These are phyloP conservation scores for Calycina marina DNA, from an alignment of 2,329 filamentous ascomycete genomes.

Conservation along the genomic window DNA sequence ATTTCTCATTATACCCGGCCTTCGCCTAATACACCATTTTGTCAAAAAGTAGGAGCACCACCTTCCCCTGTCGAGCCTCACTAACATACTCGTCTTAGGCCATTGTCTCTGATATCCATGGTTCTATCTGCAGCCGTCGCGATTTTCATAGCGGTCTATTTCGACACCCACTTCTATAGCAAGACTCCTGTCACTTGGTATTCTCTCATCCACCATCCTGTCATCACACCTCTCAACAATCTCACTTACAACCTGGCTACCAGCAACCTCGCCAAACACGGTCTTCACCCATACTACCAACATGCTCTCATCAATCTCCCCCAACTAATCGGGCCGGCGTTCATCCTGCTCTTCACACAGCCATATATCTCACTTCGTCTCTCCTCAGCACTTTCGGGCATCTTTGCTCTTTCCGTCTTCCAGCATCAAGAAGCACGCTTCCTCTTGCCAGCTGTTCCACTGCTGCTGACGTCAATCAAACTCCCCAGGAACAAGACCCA, in stretches of 20 bases:
- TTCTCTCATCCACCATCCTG: slow-evolving; percentile 46
- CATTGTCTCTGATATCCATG: slow-evolving; percentile 47
- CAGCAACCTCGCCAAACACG: slow-evolving; percentile 59
- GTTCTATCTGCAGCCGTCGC: slow-evolving; percentile 51
- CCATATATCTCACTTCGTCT: slow-evolving; percentile 46
- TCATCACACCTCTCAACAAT: slow-evolving; percentile 68
- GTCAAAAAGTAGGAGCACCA: slow-evolving; percentile 49
- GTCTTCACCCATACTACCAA: slow-evolving; percentile 66
- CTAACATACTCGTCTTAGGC: too few relatives aligned
- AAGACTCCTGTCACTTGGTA: slow-evolving; percentile 47
- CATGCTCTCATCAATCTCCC: slow-evolving; percentile 59
- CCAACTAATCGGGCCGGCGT: slow-evolving; percentile 56
- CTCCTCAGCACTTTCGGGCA: slow-evolving; percentile 59
- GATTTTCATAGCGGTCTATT: slow-evolving; percentile 55
- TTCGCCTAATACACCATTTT: slow-evolving; percentile 78
- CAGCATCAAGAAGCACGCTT: slow-evolving; percentile 73
- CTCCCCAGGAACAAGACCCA: slow-evolving; percentile 41
- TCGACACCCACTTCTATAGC: slow-evolving; percentile 78
- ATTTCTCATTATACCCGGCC: slow-evolving; percentile 71
- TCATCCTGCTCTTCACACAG: slow-evolving; percentile 41
- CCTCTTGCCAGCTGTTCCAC: slow-evolving; percentile 57
- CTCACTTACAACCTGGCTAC: slow-evolving; percentile 58
- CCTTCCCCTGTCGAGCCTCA: slow-evolving; percentile 5
- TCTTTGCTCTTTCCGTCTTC: slow-evolving; percentile 56
- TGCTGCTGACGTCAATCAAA: slow-evolving; percentile 60